Evolutionary conservation across 768 basidiomycete species (phyloP), one percentile per base, ranked within the genome.

Genomic region (Lactifluus echinatus): DNA sequence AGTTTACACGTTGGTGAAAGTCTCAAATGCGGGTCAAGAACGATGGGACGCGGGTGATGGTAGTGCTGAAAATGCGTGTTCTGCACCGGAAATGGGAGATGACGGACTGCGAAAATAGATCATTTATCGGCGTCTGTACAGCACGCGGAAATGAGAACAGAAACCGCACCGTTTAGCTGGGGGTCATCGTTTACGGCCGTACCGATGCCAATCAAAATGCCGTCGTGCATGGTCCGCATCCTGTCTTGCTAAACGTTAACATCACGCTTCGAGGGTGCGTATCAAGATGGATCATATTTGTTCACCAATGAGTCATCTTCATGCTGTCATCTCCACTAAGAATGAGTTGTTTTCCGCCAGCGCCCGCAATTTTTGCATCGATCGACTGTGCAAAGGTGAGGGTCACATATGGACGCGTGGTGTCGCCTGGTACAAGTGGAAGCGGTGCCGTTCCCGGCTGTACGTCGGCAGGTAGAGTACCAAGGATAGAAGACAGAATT

Each of bases 111-210:
- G 40, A 21, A 40, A 28, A 56, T 24, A 15, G 39, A 48, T 31
- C 8, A 44, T 60, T 39, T 48, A 43, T 45, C 37, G 42, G 42
- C 54, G 36, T 8, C 44, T 43, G 15, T 44, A 17, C 56, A 19
- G 28, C 49, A 56, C 15, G 17, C 42, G 53, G 19, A 43, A 39
- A 55, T 17, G 23, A 42, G 31, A 23, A 51, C 5, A 45, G 24
- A 34, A 14, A 28, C 53, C 82, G 63, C 64, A 90, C 94, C 83
- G 64, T 94, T 95, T n/a, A 99, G 76, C 66, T 96, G 89, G 4
- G 95, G 95, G 68, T 99, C 79, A 66, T 99, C 95, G 59, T 92
- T 90, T 44, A 92, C 71, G 21, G 90, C 84, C 0, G 95, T 98
- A 8, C 88, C 89, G 36, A 93, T 81, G 2, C 95, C 95, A 43